Evolutionary conservation across 2,329 filamentous ascomycete genomes (phyloP).

Genomic region (Fusarium citri): DNA sequence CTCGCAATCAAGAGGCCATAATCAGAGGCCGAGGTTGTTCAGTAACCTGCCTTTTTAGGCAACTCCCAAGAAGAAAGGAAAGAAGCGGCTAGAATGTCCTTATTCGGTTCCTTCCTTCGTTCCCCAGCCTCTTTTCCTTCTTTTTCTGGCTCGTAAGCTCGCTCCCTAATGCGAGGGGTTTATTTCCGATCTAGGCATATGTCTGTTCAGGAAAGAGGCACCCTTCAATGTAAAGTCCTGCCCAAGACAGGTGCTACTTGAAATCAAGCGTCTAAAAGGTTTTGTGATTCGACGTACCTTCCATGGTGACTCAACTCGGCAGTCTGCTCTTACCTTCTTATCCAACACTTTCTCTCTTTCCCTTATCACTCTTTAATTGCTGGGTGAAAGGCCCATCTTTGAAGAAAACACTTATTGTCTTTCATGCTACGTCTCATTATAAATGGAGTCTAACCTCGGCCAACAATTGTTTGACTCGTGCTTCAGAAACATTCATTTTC

Average conservation of each 20-base stretch:
- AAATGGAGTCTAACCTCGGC: background rate
- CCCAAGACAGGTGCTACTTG: background rate
- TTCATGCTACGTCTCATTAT: background rate
- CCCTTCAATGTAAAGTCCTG: background rate
- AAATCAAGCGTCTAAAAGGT: background rate
- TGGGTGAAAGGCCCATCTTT: no score
- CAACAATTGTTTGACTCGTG: background rate
- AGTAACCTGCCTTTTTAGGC: slow-evolving; percentile 31
- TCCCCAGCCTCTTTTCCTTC: slow-evolving; percentile 1
- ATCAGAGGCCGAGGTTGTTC: slow-evolving; percentile 3
- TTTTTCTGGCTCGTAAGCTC: background rate
- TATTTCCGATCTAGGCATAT: background rate
- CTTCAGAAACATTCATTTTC: background rate
- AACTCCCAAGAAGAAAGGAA: slow-evolving; percentile 27
- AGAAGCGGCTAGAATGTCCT: slow-evolving; percentile 11
- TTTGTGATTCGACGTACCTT: background rate
- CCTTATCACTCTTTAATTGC: no score
- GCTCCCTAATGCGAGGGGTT: background rate
- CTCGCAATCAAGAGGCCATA: background rate
- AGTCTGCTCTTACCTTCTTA: background rate
- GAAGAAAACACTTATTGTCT: background rate
- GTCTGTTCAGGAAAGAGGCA: background rate
- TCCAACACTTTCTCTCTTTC: background rate
- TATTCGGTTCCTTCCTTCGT: background rate
- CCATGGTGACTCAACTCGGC: background rate